Base-by-base conservation (phyloP, 75 land plant genomes). In the Pinus tabuliformis region DNA sequence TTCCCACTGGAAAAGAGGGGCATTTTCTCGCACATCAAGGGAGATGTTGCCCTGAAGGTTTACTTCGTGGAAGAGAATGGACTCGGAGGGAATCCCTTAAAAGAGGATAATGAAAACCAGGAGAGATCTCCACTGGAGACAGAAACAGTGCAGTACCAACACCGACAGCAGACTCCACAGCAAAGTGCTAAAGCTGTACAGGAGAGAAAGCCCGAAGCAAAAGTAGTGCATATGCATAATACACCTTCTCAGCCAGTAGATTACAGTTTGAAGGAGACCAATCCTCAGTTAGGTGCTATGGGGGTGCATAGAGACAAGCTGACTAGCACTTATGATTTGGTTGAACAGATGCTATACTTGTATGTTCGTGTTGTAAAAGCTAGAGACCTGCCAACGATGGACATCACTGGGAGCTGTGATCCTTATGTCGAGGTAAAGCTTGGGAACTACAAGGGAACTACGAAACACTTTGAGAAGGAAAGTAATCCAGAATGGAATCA, bases 291-390 rank as follows among this genome's bases (percentile, higher is more conserved):
- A 52, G 74, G 74, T 22, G 57, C 24, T 28, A 22, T 42, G 3
- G 24, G 72, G 56, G 4, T 68, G 24, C 39, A 18, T 42, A 73
- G 74, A 49, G 83, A 81, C 13, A 81, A 64, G 75, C 78, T 78
- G 17, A 60, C 82, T 6, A 80, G 81, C 79, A 81, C 92, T 54
- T 90, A 90, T 78, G 93, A 91, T 75, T 87, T 92, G 6, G 95
- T 92, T 11, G 95, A 92, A 85, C 87, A 89, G 57, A 92, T 90
- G 95, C 73, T 81, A 49, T 92, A 86, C 72, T 87, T 90, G 16
- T 92, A 84, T 74, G 87, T 73, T 15, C 74, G 84, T 5, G 89
- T 88, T n/a, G 89, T 85, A 21, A 88, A 91, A 58, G 95, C 92
- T 0, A 80, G 73, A 26, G 84, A 84, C 24, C 79, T 92, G 1